Conservation (phyloP, 1,284 basidiomycete species). For the Trichosporon sp. region DNA sequence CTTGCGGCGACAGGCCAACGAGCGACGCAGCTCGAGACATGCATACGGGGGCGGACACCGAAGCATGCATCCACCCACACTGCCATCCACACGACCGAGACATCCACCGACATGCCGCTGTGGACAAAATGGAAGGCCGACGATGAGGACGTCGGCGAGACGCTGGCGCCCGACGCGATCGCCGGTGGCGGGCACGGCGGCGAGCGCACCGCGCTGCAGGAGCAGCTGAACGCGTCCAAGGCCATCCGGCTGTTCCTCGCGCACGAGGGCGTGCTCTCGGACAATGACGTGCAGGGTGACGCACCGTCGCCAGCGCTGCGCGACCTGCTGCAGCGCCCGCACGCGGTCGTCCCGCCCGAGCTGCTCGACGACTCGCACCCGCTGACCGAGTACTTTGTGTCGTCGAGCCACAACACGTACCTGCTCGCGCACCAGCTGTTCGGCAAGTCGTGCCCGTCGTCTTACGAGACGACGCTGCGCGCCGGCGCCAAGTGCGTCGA, state of each 20-base stretch:
- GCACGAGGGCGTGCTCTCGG: slow-evolving; percentile 10
- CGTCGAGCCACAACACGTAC: slow-evolving; percentile 96
- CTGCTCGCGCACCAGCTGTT: slow-evolving; percentile 59
- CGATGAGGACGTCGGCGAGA: slow-evolving; percentile 13
- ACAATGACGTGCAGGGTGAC: slow-evolving; percentile 5
- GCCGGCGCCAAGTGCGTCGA: slow-evolving; percentile 21
- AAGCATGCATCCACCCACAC: not conserved
- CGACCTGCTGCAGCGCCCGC: slow-evolving; percentile 10
- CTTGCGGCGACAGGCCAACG: not conserved
- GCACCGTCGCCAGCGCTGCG: slow-evolving; percentile 2
- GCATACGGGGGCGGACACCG: not conserved
- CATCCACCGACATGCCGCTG: not conserved
- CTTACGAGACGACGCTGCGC: slow-evolving; percentile 12
- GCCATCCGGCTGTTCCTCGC: slow-evolving; percentile 13
- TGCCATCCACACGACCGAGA: not conserved
- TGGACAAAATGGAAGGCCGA: slow-evolving; percentile 7
- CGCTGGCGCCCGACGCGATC: not conserved
- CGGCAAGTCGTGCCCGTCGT: slow-evolving; percentile 13
- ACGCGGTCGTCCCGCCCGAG: slow-evolving; percentile 10
- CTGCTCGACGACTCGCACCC: slow-evolving; percentile 53
- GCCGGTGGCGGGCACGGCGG: slow-evolving; percentile 16
- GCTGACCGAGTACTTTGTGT: slow-evolving; percentile 83
- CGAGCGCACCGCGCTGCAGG: not conserved
- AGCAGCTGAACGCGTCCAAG: slow-evolving; percentile 12
- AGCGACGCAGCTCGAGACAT: not conserved